Evolutionary conservation across 1,284 basidiomycete genomes (phyloP), one percentile per base, ranked within the genome.

Genomic region (Apiotrichum gracile): DNA sequence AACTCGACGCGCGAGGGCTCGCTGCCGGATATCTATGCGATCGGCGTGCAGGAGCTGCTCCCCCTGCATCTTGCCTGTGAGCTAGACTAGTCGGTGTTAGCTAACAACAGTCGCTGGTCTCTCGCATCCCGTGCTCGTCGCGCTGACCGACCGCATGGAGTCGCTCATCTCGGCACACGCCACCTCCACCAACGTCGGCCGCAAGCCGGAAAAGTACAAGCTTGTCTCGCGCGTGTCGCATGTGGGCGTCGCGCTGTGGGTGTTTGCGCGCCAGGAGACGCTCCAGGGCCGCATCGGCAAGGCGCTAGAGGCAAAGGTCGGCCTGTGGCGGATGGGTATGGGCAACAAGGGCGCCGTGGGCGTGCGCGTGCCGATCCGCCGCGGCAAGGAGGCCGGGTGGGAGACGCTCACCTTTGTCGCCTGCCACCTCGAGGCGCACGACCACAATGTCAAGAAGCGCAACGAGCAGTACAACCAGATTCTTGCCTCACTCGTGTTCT

Each of bases 271-370:
- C 40, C 67, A 73, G 25, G 52, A 47, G 22, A 72, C 73, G 0
- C 59, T 67, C 29, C 26, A 24, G 0, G 66, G 63, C 2, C 57
- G 61, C 26, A 48, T 73, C 26, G 74, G 67, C 17, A 67, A 66
- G 50, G 51, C 65, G 10, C 52, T 63, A 12, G 64, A 51, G 1
- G 33, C 63, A 5, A 63, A 52, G 21, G 43, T 73, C 10, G 73
- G 72, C 1, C 52, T 75, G 12, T 74, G 67, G 55, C 76, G 77
- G 45, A 66, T 76, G 24, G 80, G 79, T 1, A 88, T 97, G 87
- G 91, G 91, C 13, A 97, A 97, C 77, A 98, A 98, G 75, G 91
- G 91, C 25, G 93, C 89, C 1, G 91, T 96, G 3, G 93, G 88
- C 17, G 80, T 91, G 34, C 81, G 93, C 43, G 85, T 97, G 69